Conservation (phyloP, 106 monocot species). For the Dactylorhiza incarnata region DNA sequence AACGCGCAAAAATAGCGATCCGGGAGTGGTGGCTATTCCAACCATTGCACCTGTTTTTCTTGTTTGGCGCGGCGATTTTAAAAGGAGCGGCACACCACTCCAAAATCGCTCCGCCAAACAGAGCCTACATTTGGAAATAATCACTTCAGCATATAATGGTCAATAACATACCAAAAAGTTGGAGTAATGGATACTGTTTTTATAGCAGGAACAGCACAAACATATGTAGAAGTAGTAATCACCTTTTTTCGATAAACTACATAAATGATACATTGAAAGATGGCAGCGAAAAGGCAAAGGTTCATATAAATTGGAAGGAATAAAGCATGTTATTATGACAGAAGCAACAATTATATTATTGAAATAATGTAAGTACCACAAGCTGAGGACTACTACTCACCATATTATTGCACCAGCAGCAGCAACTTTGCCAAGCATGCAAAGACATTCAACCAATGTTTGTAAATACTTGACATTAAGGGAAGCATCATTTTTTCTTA, state of each 20-base stretch:
- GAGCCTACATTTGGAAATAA: too few relatives aligned
- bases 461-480: constrained; percentile 68
- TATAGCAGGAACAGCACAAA: not conserved
- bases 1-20: too few relatives aligned
- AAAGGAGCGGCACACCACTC: too few relatives aligned
- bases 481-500: constrained; percentile 71
- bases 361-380: not conserved
- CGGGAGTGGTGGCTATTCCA: too few relatives aligned
- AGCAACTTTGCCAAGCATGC: constrained; percentile 98
- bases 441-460: constrained; percentile 92
- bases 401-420: constrained; percentile 97
- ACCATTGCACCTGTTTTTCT: too few relatives aligned
- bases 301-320: not conserved
- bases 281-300: not conserved
- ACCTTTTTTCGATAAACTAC: not conserved
- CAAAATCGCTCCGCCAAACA: too few relatives aligned
- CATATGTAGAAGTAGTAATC: not conserved
- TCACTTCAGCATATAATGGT: too few relatives aligned
- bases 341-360: constrained; percentile 2
- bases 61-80: too few relatives aligned
- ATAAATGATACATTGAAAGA: not conserved
- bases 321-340: not conserved
- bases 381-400: constrained; percentile 21
- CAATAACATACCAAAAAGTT: too few relatives aligned
- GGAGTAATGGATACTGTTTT: not conserved